Evolutionary conservation across 2,329 filamentous ascomycete species (phyloP).

Genomic region (Fusarium tuaranense): DNA sequence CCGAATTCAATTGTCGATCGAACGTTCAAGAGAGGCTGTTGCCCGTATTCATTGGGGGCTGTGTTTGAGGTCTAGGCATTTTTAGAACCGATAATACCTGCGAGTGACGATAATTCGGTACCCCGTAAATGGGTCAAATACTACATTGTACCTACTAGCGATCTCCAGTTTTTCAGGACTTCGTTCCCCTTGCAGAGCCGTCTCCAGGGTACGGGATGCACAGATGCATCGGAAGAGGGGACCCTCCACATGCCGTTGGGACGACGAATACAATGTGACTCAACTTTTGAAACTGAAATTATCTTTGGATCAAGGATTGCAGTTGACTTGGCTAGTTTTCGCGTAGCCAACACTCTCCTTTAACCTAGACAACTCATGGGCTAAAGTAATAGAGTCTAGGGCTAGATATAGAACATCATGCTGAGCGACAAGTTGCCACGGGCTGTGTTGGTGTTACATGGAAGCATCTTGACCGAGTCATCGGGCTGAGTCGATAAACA

Average conservation of each 20-base stretch:
- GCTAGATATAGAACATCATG: conserved; percentile 15
- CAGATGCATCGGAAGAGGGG: background rate
- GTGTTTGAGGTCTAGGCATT: background rate
- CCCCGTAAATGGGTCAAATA: background rate
- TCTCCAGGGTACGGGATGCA: conserved; percentile 5
- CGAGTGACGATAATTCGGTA: background rate
- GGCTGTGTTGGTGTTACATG: background rate
- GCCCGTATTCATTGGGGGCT: background rate
- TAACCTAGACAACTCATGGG: background rate
- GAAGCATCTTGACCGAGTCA: background rate
- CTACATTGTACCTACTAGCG: background rate
- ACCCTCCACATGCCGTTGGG: background rate
- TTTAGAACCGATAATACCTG: background rate
- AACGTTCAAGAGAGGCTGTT: background rate
- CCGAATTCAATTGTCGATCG: background rate
- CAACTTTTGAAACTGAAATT: background rate
- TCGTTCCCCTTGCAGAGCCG: background rate
- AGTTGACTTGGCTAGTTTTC: background rate
- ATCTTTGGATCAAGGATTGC: background rate
- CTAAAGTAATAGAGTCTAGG: conserved; percentile 11
- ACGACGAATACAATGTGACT: background rate
- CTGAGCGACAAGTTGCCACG: conserved; percentile 26
- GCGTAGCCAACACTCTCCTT: background rate
- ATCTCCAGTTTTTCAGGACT: background rate
- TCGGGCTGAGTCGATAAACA: background rate